Conservation (phyloP, 345 rosid species). For the Rhodomyrtus tomentosa region DNA sequence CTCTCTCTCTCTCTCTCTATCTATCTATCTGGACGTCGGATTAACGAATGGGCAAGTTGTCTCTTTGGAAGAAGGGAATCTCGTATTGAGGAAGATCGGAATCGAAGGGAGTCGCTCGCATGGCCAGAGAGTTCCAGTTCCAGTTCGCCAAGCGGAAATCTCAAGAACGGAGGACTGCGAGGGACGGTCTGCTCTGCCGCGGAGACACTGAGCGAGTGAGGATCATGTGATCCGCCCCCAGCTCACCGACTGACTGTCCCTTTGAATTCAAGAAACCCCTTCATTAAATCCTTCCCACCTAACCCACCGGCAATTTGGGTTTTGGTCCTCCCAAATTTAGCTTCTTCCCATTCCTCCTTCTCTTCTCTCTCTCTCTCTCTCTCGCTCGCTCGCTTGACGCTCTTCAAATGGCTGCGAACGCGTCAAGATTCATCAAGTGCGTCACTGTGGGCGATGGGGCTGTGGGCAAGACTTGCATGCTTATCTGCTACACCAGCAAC, state of each 20-base stretch:
- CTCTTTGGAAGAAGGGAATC: background rate
- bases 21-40: background rate
- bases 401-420: conserved; percentile 17
- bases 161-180: background rate
- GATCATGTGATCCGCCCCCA: conserved; percentile 54
- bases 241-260: conserved; percentile 1
- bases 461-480: conserved; percentile 85
- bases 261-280: background rate
- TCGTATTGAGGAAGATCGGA: background rate
- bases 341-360: background rate
- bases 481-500: conserved; percentile 78
- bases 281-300: background rate
- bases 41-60: background rate
- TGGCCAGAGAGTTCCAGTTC: background rate
- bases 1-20: background rate
- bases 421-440: conserved; percentile 71
- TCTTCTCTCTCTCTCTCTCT: background rate
- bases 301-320: background rate
- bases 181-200: background rate
- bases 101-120: background rate
- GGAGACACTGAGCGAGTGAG: conserved; percentile 24
- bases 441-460: conserved; percentile 87
- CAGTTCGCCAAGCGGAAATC: background rate
- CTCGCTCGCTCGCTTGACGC: background rate
- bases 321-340: background rate